Evolutionary conservation across 345 rosid genomes (phyloP), one percentile per base, ranked within the genome.

Genomic region (Viola odorata): DNA sequence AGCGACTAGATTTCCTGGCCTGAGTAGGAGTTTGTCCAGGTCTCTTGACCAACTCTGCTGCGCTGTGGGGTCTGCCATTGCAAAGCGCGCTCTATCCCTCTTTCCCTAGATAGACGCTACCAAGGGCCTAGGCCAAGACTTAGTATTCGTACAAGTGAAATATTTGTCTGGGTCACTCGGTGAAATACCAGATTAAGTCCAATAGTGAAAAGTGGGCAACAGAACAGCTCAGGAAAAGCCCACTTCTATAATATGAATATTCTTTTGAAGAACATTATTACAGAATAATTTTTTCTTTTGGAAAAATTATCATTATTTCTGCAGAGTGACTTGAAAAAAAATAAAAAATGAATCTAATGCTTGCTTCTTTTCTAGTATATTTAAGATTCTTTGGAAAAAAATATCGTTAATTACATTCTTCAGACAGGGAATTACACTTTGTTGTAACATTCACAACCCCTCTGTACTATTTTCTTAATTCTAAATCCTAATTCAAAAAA

Each of bases 11-110:
- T 90, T 90, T 41, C 99, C 96, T 4, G 85, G 83, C n/a, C 96
- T 70, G 72, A 94, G 96, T 40, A 94, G 89, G 48, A 94, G 85
- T 79, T 94, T 94, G 75, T 94, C 97, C 10, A 94, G 86, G 89
- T 90, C 97, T 65, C 96, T 84, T 45, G 96, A 74, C 70, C 85
- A 80, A 69, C 95, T 85, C 45, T 66, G 80, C 38, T 69, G 78
- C 61, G 41, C 73, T 37, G 71, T 61, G 41, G 79, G 39, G 67
- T 70, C 85, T 39, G 83, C 82, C 97, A 92, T 92, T 65, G 45
- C 32, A 23, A 23, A 23, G 32, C 32, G 32, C 32, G 48, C 32
- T 12, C 38, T 8, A 23, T 6, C 1, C 41, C 8, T 47, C 60
- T 54, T 37, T 8, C 40, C 48, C 51, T 52, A 3, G n/a, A n/a